These are phyloP conservation scores for Penicillium sp. DNA, from an alignment of 2,329 filamentous ascomycete genomes.

Conservation along the genomic window DNA sequence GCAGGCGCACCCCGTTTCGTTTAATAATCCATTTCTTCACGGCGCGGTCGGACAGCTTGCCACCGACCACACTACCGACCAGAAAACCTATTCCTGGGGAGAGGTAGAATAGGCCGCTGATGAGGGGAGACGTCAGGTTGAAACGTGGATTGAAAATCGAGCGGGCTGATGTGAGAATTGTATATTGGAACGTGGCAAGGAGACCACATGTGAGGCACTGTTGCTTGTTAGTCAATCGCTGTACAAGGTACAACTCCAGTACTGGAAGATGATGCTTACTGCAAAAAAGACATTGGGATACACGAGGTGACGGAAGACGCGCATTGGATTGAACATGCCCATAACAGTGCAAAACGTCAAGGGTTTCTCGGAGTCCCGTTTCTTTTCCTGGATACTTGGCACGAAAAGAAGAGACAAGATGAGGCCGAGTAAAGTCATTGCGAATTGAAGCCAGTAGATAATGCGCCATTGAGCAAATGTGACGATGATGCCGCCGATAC, in stretches of 20 bases:
- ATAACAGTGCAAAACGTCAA: conserved; percentile 43
- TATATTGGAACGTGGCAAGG: conserved; percentile 72
- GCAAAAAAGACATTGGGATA: conserved; percentile 68
- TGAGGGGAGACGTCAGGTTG: conserved; percentile 61
- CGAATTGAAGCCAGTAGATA: conserved; percentile 77
- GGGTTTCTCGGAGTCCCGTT: conserved; percentile 48
- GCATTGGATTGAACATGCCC: conserved; percentile 60
- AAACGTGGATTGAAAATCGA: conserved; percentile 74
- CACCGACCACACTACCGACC: conserved; percentile 66
- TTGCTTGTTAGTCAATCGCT: neutral
- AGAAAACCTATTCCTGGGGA: conserved; percentile 70
- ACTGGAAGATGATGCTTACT: conserved; percentile 26
- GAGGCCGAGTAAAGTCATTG: conserved; percentile 60
- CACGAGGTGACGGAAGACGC: conserved; percentile 59
- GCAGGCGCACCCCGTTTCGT: conserved; percentile 57
- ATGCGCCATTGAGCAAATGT: conserved; percentile 71
- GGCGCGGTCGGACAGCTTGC: conserved; percentile 64
- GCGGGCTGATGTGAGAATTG: conserved; percentile 65
- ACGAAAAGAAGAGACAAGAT: conserved; percentile 63
- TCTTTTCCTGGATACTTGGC: conserved; percentile 63
- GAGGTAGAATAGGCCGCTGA: conserved; percentile 71
- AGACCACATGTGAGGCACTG: conserved; percentile 38
- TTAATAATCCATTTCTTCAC: conserved; percentile 64
- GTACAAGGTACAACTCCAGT: neutral
- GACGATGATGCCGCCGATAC: conserved; percentile 74